Percentiles rank a stretch among this genome's conserved stretches.
Evolutionary conservation across 768 basidiomycete genomes (phyloP).

Genomic region (Pleurotus sapidus): DNA sequence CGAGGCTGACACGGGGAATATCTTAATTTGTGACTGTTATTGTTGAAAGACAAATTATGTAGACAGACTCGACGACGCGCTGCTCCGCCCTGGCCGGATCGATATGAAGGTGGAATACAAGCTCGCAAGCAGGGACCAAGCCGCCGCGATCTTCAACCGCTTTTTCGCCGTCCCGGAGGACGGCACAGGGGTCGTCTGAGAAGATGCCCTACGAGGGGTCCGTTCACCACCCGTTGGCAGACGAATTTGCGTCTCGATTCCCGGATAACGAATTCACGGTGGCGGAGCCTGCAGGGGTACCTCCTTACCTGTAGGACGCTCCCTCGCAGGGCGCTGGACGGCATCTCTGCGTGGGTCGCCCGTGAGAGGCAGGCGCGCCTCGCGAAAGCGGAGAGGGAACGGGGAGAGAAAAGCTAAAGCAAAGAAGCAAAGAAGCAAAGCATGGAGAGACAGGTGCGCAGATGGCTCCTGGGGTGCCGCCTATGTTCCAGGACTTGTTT

Average conservation of each 20-base stretch:
- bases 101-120: slow-evolving; percentile 52
- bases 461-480: too few species aligned
- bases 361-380: slow-evolving; percentile 17
- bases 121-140: slow-evolving; percentile 43
- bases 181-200: neutral
- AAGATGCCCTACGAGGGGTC: neutral
- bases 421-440: slow-evolving; percentile 26
- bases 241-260: slow-evolving; percentile 26
- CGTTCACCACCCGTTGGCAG: slow-evolving; percentile 13
- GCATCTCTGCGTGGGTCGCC: slow-evolving; percentile 27
- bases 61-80: slow-evolving; percentile 50
- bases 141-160: slow-evolving; percentile 42
- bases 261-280: slow-evolving; percentile 34
- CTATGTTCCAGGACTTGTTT: too few species aligned
- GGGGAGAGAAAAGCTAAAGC: slow-evolving; percentile 18
- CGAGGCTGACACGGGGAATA: too few species aligned
- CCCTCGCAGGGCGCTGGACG: slow-evolving; percentile 15
- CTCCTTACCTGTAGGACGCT: slow-evolving; percentile 26
- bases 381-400: slow-evolving; percentile 19
- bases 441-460: neutral
- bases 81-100: slow-evolving; percentile 55
- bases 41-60: slow-evolving; percentile 46
- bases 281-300: slow-evolving; percentile 43
- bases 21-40: neutral
- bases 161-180: slow-evolving; percentile 33